Percentiles rank a stretch among this genome's conserved stretches.
Conservation (phyloP, 1,284 basidiomycete genomes). For the Apiotrichum mycotoxinovorans region DNA sequence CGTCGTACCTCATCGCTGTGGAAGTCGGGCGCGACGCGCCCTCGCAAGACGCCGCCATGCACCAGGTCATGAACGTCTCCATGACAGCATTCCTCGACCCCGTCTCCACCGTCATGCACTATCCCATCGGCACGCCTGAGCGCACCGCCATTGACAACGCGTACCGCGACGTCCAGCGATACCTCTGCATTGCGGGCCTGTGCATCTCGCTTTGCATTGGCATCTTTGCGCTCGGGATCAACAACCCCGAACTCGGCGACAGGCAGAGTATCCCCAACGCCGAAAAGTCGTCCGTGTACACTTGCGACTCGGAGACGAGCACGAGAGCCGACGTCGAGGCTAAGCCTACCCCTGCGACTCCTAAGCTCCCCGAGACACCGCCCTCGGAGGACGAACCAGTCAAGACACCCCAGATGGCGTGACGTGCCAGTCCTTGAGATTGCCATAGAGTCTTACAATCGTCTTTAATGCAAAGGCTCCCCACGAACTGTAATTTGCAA, state of each 20-base stretch:
- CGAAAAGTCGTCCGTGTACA: too few species aligned
- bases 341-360: too few species aligned
- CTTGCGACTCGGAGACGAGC: too few species aligned
- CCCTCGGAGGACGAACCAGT: too few species aligned
- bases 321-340: too few species aligned
- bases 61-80: constrained; percentile 12
- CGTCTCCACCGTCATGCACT: constrained; percentile 32
- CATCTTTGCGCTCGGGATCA: constrained; percentile 24
- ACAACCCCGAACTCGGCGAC: constrained; percentile 34
- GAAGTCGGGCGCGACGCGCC: constrained; percentile 26
- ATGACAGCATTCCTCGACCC: constrained; percentile 41
- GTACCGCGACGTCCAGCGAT: constrained; percentile 40
- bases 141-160: constrained; percentile 38
- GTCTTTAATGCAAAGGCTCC: too few species aligned
- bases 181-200: constrained; percentile 43
- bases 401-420: too few species aligned
- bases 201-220: constrained; percentile 32
- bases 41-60: too few species aligned
- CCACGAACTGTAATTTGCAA: too few species aligned
- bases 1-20: constrained; percentile 8
- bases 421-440: too few species aligned
- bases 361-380: too few species aligned
- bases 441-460: too few species aligned
- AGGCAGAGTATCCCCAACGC: constrained; percentile 34
- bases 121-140: constrained; percentile 45